Conservation (phyloP, 192 early-diverging fungal species). For the Lunasporangiospora selenospora region DNA sequence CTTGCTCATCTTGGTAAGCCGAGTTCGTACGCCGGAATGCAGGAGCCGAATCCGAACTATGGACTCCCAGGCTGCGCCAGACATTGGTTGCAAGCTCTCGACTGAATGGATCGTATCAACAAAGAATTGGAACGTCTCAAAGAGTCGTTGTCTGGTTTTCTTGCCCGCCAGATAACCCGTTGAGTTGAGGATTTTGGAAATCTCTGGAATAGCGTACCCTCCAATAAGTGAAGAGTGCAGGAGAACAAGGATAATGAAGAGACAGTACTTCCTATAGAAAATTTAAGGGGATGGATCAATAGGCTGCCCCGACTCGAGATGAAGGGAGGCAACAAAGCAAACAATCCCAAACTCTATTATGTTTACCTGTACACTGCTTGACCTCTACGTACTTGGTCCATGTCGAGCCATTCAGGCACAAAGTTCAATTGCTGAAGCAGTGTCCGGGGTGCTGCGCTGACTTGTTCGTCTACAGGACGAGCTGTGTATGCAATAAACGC, state of each 20-base stretch:
- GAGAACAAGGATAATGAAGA: constrained; percentile 14
- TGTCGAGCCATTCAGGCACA: constrained; percentile 43
- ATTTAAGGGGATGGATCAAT: neutral
- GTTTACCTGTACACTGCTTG: constrained; percentile 35
- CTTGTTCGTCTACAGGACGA: constrained; percentile 4
- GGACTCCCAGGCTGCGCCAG: constrained; percentile 27
- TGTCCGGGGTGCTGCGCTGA: constrained; percentile 14
- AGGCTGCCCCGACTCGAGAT: no score
- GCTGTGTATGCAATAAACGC: constrained; percentile 13
- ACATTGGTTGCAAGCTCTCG: constrained; percentile 14
- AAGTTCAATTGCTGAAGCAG: constrained; percentile 26
- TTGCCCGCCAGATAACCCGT: constrained; percentile 23
- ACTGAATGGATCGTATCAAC: constrained; percentile 13
- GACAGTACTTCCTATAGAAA: constrained; percentile 6
- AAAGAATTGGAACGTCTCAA: constrained; percentile 28
- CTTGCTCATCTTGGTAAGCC: constrained; percentile 11
- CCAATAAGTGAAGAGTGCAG: constrained; percentile 28
- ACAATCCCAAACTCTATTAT: no score
- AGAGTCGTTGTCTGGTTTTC: constrained; percentile 13
- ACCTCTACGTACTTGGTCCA: constrained; percentile 20
- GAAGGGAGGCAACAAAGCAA: no score
- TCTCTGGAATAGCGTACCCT: constrained; percentile 22
- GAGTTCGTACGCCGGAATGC: constrained; percentile 25
- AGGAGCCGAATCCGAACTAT: constrained; percentile 35
- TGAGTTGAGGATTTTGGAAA: constrained; percentile 34